Percentiles rank a stretch among this genome's conserved stretches.
phyloP scores from a whole-genome alignment of 1,139 yeast species.

The Suhomyces bolitotheri region DNA sequence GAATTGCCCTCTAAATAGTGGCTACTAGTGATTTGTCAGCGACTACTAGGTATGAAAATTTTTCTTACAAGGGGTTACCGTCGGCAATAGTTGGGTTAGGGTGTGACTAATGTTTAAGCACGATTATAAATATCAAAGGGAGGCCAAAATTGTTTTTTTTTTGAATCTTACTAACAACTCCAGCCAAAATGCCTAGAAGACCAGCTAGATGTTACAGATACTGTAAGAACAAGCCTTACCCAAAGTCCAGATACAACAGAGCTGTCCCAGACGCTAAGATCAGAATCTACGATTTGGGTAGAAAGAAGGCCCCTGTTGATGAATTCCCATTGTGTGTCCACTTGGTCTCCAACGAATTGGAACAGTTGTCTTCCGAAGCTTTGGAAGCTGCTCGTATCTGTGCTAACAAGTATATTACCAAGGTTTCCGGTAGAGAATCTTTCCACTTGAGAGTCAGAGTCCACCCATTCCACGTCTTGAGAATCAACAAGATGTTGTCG shows the following conservation, averaged over 20 bases:
- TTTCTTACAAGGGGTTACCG: too few relatives aligned
- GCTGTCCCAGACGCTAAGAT: constrained; percentile 99
- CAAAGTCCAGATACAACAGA: constrained; percentile 99
- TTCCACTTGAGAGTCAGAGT: constrained; percentile 99
- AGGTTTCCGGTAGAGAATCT: constrained; percentile 96
- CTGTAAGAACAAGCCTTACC: constrained; percentile 99
- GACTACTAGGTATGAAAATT: too few relatives aligned
- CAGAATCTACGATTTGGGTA: constrained; percentile 98
- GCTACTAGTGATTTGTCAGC: too few relatives aligned
- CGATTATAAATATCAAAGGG: too few relatives aligned
- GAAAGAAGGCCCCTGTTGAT: constrained; percentile 99
- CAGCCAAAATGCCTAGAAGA: constrained; percentile 97
- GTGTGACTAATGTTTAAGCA: too few relatives aligned
- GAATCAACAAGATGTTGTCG: constrained; percentile 99
- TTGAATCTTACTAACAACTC: constrained; percentile 33
- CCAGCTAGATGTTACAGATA: constrained; percentile 99
- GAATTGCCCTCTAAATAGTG: too few relatives aligned
- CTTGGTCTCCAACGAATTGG: constrained; percentile 98
- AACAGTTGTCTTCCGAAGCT: constrained; percentile 99
- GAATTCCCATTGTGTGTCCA: constrained; percentile 99
- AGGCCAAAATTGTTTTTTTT: not conserved
- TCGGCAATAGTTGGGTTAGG: too few relatives aligned
- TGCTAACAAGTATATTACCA: constrained; percentile 99
- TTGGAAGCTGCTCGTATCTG: constrained; percentile 99
- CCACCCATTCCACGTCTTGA: constrained; percentile 99